A percentile compares a stretch with the other conserved stretches of the same genome.
Conservation (phyloP, 2,329 filamentous ascomycete species). For the Neofusicoccum cordaticola region DNA sequence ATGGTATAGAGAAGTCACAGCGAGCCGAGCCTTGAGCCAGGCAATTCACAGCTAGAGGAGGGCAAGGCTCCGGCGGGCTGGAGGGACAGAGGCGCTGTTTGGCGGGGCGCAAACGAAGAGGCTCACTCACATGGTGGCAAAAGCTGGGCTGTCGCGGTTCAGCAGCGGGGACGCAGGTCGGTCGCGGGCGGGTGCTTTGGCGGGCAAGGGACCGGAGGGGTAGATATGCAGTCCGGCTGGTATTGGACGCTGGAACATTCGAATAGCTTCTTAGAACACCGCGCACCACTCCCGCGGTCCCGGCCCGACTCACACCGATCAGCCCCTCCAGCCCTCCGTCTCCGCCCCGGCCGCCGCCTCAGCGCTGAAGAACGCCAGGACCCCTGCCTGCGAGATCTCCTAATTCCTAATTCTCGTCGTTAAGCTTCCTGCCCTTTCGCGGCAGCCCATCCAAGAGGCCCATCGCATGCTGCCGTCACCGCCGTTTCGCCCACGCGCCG, state of each 20-base stretch:
- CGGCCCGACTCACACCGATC: background rate
- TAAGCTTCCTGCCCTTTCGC: background rate
- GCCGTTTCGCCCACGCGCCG: background rate
- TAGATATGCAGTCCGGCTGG: slow-evolving; percentile 2
- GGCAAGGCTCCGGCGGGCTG: background rate
- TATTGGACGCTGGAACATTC: slow-evolving; percentile 12
- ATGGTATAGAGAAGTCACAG: no score
- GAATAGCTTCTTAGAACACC: slow-evolving; percentile 12
- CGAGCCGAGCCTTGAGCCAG: no score
- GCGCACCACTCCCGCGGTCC: slow-evolving; percentile 5
- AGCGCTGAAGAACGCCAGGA: background rate
- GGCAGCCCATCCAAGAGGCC: background rate
- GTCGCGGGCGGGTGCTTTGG: background rate
- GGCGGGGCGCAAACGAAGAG: background rate
- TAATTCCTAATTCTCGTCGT: no score
- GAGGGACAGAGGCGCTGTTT: background rate
- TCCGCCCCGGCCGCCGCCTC: background rate
- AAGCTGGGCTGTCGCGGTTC: background rate
- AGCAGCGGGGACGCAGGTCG: background rate
- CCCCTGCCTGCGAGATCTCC: no score
- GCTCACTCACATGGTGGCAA: background rate
- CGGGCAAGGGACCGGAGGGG: slow-evolving; percentile 6
- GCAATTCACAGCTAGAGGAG: no score
- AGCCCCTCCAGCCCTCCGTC: background rate
- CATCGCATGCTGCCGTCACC: background rate